phyloP scores from a whole-genome alignment of 139 green algal species.

The Nannochloris sp. region DNA sequence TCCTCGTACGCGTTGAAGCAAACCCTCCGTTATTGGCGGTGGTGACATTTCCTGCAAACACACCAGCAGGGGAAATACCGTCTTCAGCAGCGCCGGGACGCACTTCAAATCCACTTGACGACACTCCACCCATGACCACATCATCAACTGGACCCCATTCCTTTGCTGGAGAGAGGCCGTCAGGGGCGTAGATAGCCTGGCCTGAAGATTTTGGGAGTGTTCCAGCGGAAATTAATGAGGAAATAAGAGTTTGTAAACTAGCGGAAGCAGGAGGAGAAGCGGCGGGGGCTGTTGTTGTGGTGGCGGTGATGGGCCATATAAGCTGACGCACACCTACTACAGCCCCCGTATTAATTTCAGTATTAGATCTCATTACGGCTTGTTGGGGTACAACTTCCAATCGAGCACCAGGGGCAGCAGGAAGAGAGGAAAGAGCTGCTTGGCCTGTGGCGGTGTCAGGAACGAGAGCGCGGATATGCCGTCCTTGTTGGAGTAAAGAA shows the following conservation, averaged over 20 bases:
- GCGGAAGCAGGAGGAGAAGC: too few species aligned
- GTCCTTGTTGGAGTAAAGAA: conserved; percentile 49
- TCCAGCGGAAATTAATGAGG: background rate
- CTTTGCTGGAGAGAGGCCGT: conserved; percentile 1
- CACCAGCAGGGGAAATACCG: conserved; percentile 36
- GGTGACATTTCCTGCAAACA: conserved; percentile 67
- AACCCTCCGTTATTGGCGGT: conserved; percentile 88
- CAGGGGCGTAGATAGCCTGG: background rate
- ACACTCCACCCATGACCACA: conserved; percentile 91
- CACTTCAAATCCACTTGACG: conserved; percentile 36
- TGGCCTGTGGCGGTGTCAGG: conserved; percentile 53
- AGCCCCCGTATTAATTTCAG: too few species aligned
- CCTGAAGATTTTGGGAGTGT: background rate
- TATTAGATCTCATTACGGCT: too few species aligned
- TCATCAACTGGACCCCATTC: conserved; percentile 84
- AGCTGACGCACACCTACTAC: conserved; percentile 62
- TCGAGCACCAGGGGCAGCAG: conserved; percentile 25
- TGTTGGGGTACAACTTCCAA: conserved; percentile 56
- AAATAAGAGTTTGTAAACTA: too few species aligned
- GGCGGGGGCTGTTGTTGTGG: background rate
- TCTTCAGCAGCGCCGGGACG: conserved; percentile 48
- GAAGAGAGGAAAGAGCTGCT: conserved; percentile 45
- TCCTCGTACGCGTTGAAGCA: conserved; percentile 70
- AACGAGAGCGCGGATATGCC: conserved; percentile 66
- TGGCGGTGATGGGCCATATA: conserved; percentile 45